These are phyloP conservation scores for Galium porrigens DNA, from an alignment of 305 asterid genomes.

Conservation along the genomic window DNA sequence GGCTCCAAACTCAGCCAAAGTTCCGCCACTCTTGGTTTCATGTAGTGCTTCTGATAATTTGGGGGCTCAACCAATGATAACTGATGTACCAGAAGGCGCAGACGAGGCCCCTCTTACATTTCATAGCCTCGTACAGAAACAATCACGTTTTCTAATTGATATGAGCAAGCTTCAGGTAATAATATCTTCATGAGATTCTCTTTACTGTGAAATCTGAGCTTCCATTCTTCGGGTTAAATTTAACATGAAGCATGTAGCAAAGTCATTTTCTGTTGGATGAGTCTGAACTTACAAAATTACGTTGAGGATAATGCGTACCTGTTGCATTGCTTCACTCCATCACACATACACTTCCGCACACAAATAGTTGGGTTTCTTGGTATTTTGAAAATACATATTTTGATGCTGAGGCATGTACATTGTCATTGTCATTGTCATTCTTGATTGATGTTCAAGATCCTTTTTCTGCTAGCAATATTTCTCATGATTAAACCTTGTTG, in stretches of 20 bases:
- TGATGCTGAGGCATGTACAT: not conserved
- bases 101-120: conserved; percentile 79
- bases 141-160: conserved; percentile 63
- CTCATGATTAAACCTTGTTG: conserved; percentile 14
- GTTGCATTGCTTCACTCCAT: not conserved
- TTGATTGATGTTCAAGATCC: not conserved
- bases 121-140: conserved; percentile 62
- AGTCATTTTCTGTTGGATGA: not conserved
- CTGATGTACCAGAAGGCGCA: conserved; percentile 58
- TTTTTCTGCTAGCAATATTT: not conserved
- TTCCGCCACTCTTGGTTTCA: conserved; percentile 49
- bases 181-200: conserved; percentile 9
- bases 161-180: conserved; percentile 92
- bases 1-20: conserved; percentile 93
- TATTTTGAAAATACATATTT: not conserved
- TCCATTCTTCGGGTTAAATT: not conserved
- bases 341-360: not conserved
- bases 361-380: not conserved
- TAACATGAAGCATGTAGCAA: not conserved
- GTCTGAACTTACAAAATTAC: not conserved
- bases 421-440: not conserved
- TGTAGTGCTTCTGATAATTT: conserved; percentile 39
- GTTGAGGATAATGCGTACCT: not conserved
- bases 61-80: conserved; percentile 65
- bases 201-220: conserved; percentile 10